Evolutionary conservation across 2,329 filamentous ascomycete genomes (phyloP).

Genomic region (Penicillium frequentans): DNA sequence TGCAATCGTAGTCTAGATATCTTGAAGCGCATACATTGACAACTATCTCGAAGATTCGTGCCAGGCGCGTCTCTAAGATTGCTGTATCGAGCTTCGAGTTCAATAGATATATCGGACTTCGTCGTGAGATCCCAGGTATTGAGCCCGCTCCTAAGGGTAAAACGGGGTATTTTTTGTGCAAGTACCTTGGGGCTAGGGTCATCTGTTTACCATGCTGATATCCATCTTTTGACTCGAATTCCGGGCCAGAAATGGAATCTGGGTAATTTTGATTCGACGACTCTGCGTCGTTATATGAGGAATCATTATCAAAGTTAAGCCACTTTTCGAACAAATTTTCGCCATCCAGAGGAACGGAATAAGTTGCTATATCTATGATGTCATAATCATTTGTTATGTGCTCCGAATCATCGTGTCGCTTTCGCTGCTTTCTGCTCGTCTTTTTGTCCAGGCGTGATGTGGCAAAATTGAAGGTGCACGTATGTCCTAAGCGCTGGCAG

Average conservation of each 20-base stretch:
- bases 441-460: not conserved
- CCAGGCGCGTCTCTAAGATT: slow-evolving; percentile 17
- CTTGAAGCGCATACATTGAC: slow-evolving; percentile 17
- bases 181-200: not conserved
- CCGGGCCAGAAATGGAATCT: not conserved
- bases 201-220: not conserved
- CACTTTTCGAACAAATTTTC: slow-evolving; percentile 9
- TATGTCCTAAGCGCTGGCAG: slow-evolving; percentile 19
- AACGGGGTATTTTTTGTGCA: not conserved
- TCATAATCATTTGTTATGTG: not conserved
- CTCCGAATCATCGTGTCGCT: not conserved
- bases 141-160: not conserved
- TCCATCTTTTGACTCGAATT: not conserved
- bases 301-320: slow-evolving; percentile 11
- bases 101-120: slow-evolving; percentile 24
- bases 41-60: slow-evolving; percentile 21
- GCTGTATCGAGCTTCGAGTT: slow-evolving; percentile 21
- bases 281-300: not conserved
- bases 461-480: slow-evolving; percentile 25
- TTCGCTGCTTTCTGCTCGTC: slow-evolving; percentile 1
- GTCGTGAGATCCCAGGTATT: slow-evolving; percentile 11
- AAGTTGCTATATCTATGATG: not conserved
- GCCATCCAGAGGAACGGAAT: not conserved
- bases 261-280: not conserved
- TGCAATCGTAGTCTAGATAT: slow-evolving; percentile 22